Evolutionary conservation across 2,329 filamentous ascomycete species (phyloP), one percentile per base, ranked within the genome.

Genomic region (Fusarium torreyae): DNA sequence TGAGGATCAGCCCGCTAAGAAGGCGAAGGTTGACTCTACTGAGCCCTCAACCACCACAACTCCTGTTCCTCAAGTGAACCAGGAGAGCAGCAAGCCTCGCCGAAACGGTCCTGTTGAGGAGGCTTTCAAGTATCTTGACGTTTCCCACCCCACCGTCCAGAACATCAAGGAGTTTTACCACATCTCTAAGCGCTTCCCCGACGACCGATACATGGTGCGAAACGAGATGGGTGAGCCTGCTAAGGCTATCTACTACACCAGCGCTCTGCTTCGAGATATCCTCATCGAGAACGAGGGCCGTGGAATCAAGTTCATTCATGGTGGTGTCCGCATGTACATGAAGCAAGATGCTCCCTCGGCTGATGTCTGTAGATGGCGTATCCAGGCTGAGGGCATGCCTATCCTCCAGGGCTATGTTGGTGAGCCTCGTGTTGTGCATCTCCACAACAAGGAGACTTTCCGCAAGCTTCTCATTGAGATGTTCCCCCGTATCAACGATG

Each of bases 251-350:
- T 99, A 99, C 86, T 99, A 98, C 84, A 97, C 94, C 13, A 94
- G 92, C 36, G 88, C 89, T 6, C 86, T 98, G 14, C 91, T 94
- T 22, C 92, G 94, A 33, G 92, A 95, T 69, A 96, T 99, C 55
- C 86, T 99, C 5, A 88, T 86, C 6, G 87, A 91, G 76, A 99
- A 99, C 78, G 94, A 98, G 80, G 93, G 94, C 43, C 91, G 92
- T 28, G 94, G 94, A 45, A 91, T 98, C 80, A 97, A 96, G 79
- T 97, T 99, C 77, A 92, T 99, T 50, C 96, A 99, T 81, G 95
- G 92, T 51, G 96, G 96, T 69, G 94, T 99, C 34, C 97, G 97
- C 83, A 98, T 98, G 94, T 99, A 97, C 79, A 96, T 98, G 85
- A 97, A 97, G 84, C 95, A 98, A 80, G 94, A 98, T 76, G 92